A percentile compares a stretch with the other conserved stretches of the same genome.
Evolutionary conservation across 2,329 filamentous ascomycete species (phyloP).

Genomic region (Anthostomella pinea): DNA sequence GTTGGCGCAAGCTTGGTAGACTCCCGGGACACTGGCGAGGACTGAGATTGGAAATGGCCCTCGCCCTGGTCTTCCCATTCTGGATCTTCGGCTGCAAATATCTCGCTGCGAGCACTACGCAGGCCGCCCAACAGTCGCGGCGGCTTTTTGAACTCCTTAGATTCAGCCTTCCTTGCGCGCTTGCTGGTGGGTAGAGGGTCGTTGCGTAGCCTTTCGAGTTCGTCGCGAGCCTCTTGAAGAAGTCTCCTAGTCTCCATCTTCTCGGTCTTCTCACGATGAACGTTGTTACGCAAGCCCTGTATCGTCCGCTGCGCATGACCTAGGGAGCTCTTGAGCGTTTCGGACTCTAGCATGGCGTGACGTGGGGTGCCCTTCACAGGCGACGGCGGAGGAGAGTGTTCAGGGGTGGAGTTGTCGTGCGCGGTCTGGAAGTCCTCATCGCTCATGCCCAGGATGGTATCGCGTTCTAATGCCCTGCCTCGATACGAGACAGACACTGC

Average conservation of each 20-base stretch:
- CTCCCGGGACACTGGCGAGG: slow-evolving; percentile 30
- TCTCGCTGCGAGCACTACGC: slow-evolving; percentile 72
- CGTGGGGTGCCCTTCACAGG: slow-evolving; percentile 89
- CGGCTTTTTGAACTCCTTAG: slow-evolving; percentile 75
- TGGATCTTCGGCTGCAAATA: slow-evolving; percentile 74
- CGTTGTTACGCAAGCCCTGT: slow-evolving; percentile 88
- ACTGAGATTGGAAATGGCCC: slow-evolving; percentile 46
- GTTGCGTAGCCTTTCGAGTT: slow-evolving; percentile 70
- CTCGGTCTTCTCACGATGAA: slow-evolving; percentile 97
- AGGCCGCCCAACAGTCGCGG: slow-evolving; percentile 72
- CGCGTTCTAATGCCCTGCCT: slow-evolving; percentile 63
- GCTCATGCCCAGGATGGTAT: slow-evolving; percentile 55
- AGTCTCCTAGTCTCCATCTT: slow-evolving; percentile 94
- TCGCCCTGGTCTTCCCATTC: slow-evolving; percentile 86
- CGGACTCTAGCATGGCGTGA: slow-evolving; percentile 87
- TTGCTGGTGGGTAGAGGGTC: slow-evolving; percentile 51
- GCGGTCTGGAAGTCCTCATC: slow-evolving; percentile 64
- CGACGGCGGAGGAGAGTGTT: slow-evolving; percentile 86
- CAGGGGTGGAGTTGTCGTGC: slow-evolving; percentile 70
- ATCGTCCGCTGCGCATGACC: slow-evolving; percentile 96
- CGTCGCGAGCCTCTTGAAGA: slow-evolving; percentile 91
- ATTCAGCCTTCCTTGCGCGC: slow-evolving; percentile 61
- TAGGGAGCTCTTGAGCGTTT: slow-evolving; percentile 91
- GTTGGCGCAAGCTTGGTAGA: slow-evolving; percentile 28
- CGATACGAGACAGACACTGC: slow-evolving; percentile 70